A percentile compares a stretch with the other conserved stretches of the same genome.
These are phyloP conservation scores for Rhynchospora tenuis DNA, from an alignment of 176 grass and related monocot genomes.

Conservation along the genomic window DNA sequence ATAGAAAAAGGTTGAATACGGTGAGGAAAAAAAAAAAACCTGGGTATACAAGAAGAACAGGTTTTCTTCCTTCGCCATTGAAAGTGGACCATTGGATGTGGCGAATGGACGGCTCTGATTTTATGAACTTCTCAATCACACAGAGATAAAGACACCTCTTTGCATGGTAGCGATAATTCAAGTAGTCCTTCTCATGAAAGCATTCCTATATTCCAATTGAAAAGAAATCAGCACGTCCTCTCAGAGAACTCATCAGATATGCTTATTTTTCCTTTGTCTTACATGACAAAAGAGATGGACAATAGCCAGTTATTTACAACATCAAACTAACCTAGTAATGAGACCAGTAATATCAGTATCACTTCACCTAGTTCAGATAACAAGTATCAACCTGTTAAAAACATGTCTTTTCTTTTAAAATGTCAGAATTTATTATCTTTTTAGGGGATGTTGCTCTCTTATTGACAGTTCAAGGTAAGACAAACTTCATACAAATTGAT, in stretches of 20 bases:
- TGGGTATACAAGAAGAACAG: conserved; percentile 79
- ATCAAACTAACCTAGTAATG: background rate
- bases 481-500: background rate
- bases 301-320: background rate
- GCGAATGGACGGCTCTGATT: conserved; percentile 31
- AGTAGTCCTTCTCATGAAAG: conserved; percentile 89
- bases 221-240: conserved; percentile 18
- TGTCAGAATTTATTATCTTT: background rate
- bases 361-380: background rate
- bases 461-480: background rate
- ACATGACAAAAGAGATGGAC: background rate
- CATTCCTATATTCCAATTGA: conserved; percentile 51
- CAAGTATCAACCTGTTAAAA: background rate
- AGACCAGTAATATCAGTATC: background rate
- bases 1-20: background rate
- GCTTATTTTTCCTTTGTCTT: background rate
- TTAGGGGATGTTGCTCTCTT: background rate
- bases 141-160: conserved; percentile 85
- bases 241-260: background rate
- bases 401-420: background rate
- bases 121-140: conserved; percentile 66
- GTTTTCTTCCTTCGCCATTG: conserved; percentile 78
- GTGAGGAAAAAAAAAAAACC: conserved; percentile 39
- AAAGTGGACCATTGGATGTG: conserved; percentile 75
- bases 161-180: conserved; percentile 90